These are phyloP conservation scores for Coemansia umbellata DNA, from an alignment of 192 early-diverging fungal genomes.

Conservation along the genomic window DNA sequence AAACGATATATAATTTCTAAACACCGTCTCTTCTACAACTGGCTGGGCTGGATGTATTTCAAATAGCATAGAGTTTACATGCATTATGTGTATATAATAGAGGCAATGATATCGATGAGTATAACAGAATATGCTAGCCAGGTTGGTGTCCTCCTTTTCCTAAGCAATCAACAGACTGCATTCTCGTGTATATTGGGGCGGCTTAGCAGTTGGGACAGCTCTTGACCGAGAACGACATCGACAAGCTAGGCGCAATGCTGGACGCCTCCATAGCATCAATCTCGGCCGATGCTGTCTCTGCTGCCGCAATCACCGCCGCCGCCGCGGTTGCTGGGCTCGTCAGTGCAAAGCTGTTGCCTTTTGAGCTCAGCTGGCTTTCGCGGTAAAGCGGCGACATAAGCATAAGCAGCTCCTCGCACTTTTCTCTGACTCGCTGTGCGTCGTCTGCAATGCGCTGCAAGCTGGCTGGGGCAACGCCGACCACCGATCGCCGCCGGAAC, in stretches of 20 bases:
- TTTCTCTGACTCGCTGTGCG: slow-evolving; percentile 30
- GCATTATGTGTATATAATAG: too few relatives aligned
- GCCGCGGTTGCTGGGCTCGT: neutral
- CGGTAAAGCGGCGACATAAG: slow-evolving; percentile 50
- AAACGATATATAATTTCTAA: too few relatives aligned
- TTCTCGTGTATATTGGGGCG: too few relatives aligned
- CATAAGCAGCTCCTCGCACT: slow-evolving; percentile 41
- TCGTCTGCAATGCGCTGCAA: slow-evolving; percentile 49
- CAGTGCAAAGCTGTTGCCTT: slow-evolving; percentile 10
- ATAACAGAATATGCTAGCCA: too few relatives aligned
- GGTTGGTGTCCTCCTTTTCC: too few relatives aligned
- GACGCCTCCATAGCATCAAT: slow-evolving; percentile 3
- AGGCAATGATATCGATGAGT: too few relatives aligned
- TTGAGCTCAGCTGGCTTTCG: slow-evolving; percentile 26
- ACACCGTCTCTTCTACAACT: too few relatives aligned
- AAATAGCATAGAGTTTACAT: too few relatives aligned
- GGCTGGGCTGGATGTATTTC: too few relatives aligned
- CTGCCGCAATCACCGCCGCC: slow-evolving; percentile 1
- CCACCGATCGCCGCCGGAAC: slow-evolving; percentile 44
- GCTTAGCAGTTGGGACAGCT: slow-evolving; percentile 30
- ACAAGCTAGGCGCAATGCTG: slow-evolving; percentile 15
- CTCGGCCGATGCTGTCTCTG: slow-evolving; percentile 1
- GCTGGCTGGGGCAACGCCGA: slow-evolving; percentile 45
- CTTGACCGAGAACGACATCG: slow-evolving; percentile 7
- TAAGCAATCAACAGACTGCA: too few relatives aligned